Evolutionary conservation across 306 rosid species (phyloP).

Genomic region (Begonia fuchsioides): DNA sequence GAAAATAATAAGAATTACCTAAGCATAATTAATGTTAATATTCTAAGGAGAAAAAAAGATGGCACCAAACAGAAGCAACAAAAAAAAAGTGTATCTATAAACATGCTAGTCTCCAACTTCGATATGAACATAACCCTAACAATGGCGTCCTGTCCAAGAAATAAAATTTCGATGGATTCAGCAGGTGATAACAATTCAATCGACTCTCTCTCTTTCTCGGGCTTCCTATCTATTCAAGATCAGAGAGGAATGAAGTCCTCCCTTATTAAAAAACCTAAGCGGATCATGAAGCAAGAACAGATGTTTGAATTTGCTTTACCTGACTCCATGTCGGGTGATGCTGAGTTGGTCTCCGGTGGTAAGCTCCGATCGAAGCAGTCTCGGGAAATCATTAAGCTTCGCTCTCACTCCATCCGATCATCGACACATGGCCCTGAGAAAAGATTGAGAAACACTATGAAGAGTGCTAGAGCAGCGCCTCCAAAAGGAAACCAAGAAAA

Average conservation of each 20-base stretch:
- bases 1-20: no score
- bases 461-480: slow-evolving; percentile 10
- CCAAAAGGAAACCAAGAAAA: slow-evolving; percentile 11
- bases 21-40: no score
- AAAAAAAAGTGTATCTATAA: slow-evolving; percentile 8
- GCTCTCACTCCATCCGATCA: slow-evolving; percentile 8
- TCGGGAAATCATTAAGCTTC: no score
- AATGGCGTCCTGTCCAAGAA: slow-evolving; percentile 27
- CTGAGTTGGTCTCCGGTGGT: slow-evolving; percentile 32
- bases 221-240: slow-evolving; percentile 38
- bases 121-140: neutral
- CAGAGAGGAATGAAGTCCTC: slow-evolving; percentile 24
- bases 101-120: no score
- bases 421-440: slow-evolving; percentile 13
- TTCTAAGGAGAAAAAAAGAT: no score
- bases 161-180: slow-evolving; percentile 15
- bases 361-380: slow-evolving; percentile 20
- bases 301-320: slow-evolving; percentile 35
- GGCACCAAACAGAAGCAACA: slow-evolving; percentile 8
- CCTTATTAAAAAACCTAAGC: slow-evolving; percentile 11
- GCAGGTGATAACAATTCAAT: slow-evolving; percentile 21
- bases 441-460: slow-evolving; percentile 16
- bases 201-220: slow-evolving; percentile 53
- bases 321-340: slow-evolving; percentile 25
- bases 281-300: slow-evolving; percentile 18